These are phyloP conservation scores for Termitomyces sp. DNA, from an alignment of 768 basidiomycete genomes.

Conservation along the genomic window DNA sequence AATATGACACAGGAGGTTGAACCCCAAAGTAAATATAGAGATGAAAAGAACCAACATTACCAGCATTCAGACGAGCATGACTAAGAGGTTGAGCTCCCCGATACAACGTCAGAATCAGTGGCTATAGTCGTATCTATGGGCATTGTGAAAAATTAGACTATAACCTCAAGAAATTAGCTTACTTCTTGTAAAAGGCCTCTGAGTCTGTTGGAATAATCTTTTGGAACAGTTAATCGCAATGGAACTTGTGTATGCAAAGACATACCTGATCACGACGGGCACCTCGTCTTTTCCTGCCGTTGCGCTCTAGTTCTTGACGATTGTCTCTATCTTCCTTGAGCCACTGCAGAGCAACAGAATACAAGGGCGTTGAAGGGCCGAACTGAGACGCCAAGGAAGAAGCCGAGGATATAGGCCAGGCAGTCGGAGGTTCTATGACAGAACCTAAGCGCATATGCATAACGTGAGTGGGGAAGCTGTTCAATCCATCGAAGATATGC, in stretches of 20 bases:
- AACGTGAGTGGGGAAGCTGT: slow-evolving; percentile 90
- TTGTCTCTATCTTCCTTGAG: slow-evolving; percentile 77
- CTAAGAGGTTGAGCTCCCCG: slow-evolving; percentile 16
- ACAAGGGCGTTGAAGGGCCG: slow-evolving; percentile 42
- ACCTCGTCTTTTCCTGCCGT: slow-evolving; percentile 60
- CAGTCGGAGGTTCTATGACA: slow-evolving; percentile 61
- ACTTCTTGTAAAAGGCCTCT: slow-evolving; percentile 87
- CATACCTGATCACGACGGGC: slow-evolving; percentile 55
- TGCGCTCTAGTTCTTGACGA: slow-evolving; percentile 55
- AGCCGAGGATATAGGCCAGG: slow-evolving; percentile 59
- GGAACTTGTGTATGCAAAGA: slow-evolving; percentile 7
- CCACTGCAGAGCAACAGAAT: slow-evolving; percentile 83
- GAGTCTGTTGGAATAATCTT: slow-evolving; percentile 70
- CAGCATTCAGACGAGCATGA: not conserved
- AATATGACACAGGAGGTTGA: slow-evolving; percentile 10
- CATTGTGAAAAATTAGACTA: not conserved
- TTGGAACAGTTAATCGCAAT: slow-evolving; percentile 6
- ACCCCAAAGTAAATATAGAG: not conserved
- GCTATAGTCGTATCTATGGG: slow-evolving; percentile 41
- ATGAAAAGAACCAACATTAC: not conserved
- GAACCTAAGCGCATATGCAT: slow-evolving; percentile 87
- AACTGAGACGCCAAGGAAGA: slow-evolving; percentile 22
- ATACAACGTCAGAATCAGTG: slow-evolving; percentile 28
- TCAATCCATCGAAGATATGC: slow-evolving; percentile 94
- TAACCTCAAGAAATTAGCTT: slow-evolving; percentile 20